phyloP scores from a whole-genome alignment of 495 filamentous ascomycete genomes.

The Xylaria venustula region DNA sequence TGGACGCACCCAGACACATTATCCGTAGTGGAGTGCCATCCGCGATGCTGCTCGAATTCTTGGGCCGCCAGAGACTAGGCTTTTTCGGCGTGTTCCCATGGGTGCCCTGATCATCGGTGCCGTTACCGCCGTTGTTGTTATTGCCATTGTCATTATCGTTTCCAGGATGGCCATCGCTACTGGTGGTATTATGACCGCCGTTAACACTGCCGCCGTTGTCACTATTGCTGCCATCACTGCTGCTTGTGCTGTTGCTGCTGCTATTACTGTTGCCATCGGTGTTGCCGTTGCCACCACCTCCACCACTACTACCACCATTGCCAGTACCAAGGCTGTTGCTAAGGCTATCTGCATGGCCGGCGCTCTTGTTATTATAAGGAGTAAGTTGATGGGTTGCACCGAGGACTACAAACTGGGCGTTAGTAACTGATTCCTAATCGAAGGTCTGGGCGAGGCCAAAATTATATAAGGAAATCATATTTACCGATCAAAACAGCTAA shows the following conservation, averaged over 20 bases:
- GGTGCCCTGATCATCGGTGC: not conserved
- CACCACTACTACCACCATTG: too few relatives aligned
- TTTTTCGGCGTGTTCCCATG: not conserved
- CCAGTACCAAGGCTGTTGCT: not conserved
- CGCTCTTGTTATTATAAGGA: not conserved
- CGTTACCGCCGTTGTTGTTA: not conserved
- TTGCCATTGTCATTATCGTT: not conserved
- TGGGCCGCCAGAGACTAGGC: constrained; percentile 20
- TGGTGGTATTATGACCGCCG: not conserved
- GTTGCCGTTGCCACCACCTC: not conserved
- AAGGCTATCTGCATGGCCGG: too few relatives aligned
- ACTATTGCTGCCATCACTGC: too few relatives aligned
- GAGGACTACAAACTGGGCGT: constrained; percentile 18
- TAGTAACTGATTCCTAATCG: not conserved
- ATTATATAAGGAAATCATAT: not conserved
- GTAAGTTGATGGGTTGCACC: constrained; percentile 18
- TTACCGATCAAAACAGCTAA: constrained; percentile 24
- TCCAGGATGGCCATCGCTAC: not conserved
- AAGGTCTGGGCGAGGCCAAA: too few relatives aligned
- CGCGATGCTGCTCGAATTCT: constrained; percentile 27
- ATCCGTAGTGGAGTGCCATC: constrained; percentile 41
- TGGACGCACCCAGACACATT: constrained; percentile 57
- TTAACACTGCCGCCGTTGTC: not conserved
- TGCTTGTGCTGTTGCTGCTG: not conserved
- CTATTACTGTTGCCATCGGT: not conserved